These are phyloP conservation scores for Rhododendron henanense DNA, from an alignment of 148 eudicot species.

Conservation along the genomic window DNA sequence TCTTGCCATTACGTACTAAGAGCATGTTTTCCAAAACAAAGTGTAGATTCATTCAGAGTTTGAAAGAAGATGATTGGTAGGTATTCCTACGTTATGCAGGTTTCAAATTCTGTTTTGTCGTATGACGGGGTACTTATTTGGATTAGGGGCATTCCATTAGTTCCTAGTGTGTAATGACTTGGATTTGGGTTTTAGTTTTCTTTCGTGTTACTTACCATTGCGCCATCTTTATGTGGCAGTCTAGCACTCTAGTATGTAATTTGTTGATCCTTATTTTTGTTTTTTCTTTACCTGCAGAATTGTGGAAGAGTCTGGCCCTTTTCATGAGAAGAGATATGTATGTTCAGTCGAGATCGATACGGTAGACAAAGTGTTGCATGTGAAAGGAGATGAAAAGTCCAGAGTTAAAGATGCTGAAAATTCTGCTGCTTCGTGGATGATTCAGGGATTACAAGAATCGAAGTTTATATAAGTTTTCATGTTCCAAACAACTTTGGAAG, in stretches of 20 bases:
- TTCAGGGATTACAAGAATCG: conserved; percentile 32
- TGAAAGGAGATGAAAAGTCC: conserved; percentile 45
- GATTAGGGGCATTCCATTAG: neutral
- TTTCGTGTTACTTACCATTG: neutral
- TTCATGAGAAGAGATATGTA: conserved; percentile 51
- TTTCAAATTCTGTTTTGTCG: neutral
- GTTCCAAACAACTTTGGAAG: neutral
- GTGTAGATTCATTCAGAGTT: neutral
- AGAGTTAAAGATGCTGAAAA: conserved; percentile 33
- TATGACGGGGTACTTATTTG: neutral
- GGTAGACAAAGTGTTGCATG: conserved; percentile 9
- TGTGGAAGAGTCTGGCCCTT: conserved; percentile 48
- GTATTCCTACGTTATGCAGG: neutral
- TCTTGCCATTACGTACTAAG: neutral
- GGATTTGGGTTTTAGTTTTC: neutral
- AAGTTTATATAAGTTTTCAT: conserved; percentile 13
- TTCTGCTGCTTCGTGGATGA: conserved; percentile 78
- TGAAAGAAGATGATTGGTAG: neutral
- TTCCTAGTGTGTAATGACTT: neutral
- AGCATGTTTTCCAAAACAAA: neutral
- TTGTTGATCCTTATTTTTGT: neutral
- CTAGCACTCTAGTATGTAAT: neutral
- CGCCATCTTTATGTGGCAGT: too few relatives aligned
- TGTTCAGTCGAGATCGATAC: conserved; percentile 59
- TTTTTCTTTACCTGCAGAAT: conserved; percentile 34